Base-by-base conservation (phyloP, 2,329 filamentous ascomycete genomes). In the Diaporthe capsici region DNA sequence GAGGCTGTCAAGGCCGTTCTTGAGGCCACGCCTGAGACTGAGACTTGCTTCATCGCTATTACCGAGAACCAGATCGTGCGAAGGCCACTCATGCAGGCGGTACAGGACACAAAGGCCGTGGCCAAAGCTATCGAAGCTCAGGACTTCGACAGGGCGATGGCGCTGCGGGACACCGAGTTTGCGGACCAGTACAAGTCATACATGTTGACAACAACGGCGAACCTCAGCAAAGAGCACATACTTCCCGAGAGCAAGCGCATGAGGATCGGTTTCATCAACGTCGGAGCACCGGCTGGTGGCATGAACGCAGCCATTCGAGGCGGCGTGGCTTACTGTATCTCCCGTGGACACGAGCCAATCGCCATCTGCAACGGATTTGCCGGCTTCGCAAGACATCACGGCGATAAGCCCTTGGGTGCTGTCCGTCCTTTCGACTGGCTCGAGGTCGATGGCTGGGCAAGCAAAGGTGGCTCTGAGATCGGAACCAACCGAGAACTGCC, bases 361-460 rank as follows among this genome's bases (percentile, higher is more conserved):
- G 96, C 95, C 25, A 95, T 99, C 74, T 94, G 98, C 86, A 99
- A 99, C 81, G 97, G 97, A 37, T 99, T 99, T 85, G 95, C 97
- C 44, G 97, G 97, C 22, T 92, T 99, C 75, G 94, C 95, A 72
- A 92, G 97, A 63, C 97, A 99, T 84, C 95, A 98, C 83, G 93
- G 88, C 44, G 96, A 98, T 82, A 88, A 92, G 81, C 96, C 96
- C 0, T 76, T 95, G 0, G 94, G 95, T 53, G 92, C 97, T 3
- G 96, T 99, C 12, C 93, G 96, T 44, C 91, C 94, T 53, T 94
- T 98, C 76, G 88, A 93, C 79, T 99, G 97, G 97, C 90, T 98
- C 28, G 97, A 98, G 82, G 95, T 97, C 7, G 96, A 98, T 83
- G 89, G 92, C 77, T 99, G 97, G 97, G 95, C 96, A 20, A 98